These are phyloP conservation scores for Poronia punctata DNA, from an alignment of 495 filamentous ascomycete genomes.

Conservation along the genomic window DNA sequence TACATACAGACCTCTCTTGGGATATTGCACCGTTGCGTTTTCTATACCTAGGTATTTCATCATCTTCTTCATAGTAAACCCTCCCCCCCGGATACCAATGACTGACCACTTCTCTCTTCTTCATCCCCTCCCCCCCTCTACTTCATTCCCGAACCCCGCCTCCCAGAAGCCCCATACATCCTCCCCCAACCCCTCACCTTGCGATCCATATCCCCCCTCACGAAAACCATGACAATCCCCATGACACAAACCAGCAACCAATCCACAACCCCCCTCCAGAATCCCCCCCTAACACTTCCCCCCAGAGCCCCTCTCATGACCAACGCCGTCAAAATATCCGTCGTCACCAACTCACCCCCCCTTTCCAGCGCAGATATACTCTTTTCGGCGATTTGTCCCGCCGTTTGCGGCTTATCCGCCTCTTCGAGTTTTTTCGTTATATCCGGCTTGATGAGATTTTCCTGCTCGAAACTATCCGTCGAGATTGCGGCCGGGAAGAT, in stretches of 20 bases:
- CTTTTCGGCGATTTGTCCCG: slow-evolving; percentile 58
- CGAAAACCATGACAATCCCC: slow-evolving; percentile 47
- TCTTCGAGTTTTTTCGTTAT: slow-evolving; percentile 71
- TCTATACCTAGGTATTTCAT: too few species aligned
- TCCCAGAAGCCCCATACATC: slow-evolving; percentile 28
- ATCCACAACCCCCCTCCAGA: slow-evolving; percentile 44
- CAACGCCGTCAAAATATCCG: slow-evolving; percentile 13
- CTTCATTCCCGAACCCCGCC: too few species aligned
- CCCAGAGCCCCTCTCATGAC: slow-evolving; percentile 63
- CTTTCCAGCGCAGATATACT: slow-evolving; percentile 61
- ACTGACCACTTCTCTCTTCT: too few species aligned
- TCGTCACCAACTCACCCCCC: neutral
- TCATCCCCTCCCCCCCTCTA: too few species aligned
- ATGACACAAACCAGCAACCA: slow-evolving; percentile 45
- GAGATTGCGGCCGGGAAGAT: slow-evolving; percentile 74
- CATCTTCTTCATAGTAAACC: too few species aligned
- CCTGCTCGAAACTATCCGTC: slow-evolving; percentile 59
- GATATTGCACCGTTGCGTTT: too few species aligned
- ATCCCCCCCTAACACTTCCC: slow-evolving; percentile 50
- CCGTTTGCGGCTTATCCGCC: slow-evolving; percentile 60
- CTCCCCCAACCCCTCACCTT: slow-evolving; percentile 50
- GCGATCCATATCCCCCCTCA: slow-evolving; percentile 50
- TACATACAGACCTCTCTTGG: too few species aligned
- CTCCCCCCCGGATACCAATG: too few species aligned
- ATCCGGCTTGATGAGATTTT: slow-evolving; percentile 65